phyloP scores from a whole-genome alignment of 2,329 filamentous ascomycete species.

The Diaporthe aspalathi region DNA sequence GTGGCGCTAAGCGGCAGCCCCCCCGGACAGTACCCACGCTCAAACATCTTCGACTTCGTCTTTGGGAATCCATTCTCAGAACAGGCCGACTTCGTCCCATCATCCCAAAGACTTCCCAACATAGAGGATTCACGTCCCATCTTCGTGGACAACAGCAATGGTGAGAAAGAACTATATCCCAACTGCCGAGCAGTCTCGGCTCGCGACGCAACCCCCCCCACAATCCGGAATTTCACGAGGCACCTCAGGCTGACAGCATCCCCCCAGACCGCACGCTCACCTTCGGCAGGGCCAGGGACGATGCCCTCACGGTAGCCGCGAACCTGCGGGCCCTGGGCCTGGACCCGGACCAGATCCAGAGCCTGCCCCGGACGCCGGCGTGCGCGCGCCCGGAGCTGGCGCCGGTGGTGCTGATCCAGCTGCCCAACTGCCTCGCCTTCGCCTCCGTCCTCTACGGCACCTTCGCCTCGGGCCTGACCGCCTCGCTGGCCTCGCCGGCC shows the following conservation, averaged over 20 bases:
- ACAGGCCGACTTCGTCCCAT: slow-evolving; percentile 46
- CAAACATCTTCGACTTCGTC: slow-evolving; percentile 52
- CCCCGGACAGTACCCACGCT: slow-evolving; percentile 42
- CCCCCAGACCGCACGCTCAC: slow-evolving; percentile 51
- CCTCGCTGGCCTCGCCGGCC: slow-evolving; percentile 54
- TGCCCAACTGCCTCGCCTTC: slow-evolving; percentile 56
- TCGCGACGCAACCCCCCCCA: not conserved
- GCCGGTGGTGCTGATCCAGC: slow-evolving; percentile 55
- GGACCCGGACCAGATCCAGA: slow-evolving; percentile 48
- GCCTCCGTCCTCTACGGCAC: slow-evolving; percentile 50
- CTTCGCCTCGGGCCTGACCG: slow-evolving; percentile 54
- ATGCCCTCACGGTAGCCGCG: slow-evolving; percentile 51
- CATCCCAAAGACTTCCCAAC: slow-evolving; percentile 47
- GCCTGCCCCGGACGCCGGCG: slow-evolving; percentile 53
- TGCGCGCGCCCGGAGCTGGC: slow-evolving; percentile 53
- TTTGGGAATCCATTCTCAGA: slow-evolving; percentile 52
- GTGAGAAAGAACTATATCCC: slow-evolving; percentile 46
- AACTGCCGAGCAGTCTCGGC: not conserved
- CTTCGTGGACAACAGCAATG: slow-evolving; percentile 54
- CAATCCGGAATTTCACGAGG: not conserved
- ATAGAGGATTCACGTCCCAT: slow-evolving; percentile 50
- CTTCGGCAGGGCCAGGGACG: slow-evolving; percentile 48
- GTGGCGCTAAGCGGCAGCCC: slow-evolving; percentile 43
- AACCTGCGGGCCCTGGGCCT: slow-evolving; percentile 52
- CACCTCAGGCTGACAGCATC: slow-evolving; percentile 23